Evolutionary conservation across 768 basidiomycete genomes (phyloP).

Genomic region (Lepiota subincarnata): DNA sequence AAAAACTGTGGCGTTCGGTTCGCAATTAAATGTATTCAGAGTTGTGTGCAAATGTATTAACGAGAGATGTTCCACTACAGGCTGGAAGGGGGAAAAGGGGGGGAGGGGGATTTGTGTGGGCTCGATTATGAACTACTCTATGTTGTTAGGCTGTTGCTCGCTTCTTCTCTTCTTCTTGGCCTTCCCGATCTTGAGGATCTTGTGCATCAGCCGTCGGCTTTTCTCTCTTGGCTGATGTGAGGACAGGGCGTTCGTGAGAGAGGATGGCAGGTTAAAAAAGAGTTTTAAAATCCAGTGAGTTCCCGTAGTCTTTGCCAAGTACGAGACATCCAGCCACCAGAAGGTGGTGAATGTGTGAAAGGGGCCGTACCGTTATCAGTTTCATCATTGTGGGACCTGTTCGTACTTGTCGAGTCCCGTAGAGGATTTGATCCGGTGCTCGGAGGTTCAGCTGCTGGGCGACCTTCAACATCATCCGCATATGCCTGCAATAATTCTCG

Average conservation of each 20-base stretch:
- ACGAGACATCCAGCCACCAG: slow-evolving; percentile 68
- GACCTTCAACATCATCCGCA: slow-evolving; percentile 89
- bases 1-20: neutral
- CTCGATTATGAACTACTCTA: slow-evolving; percentile 15
- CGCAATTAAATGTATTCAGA: neutral
- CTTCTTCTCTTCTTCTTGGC: slow-evolving; percentile 41
- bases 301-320: slow-evolving; percentile 63
- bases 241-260: slow-evolving; percentile 15
- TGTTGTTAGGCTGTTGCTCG: slow-evolving; percentile 40
- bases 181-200: slow-evolving; percentile 34
- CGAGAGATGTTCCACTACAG: slow-evolving; percentile 2
- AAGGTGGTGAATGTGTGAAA: slow-evolving; percentile 55
- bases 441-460: slow-evolving; percentile 11
- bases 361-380: slow-evolving; percentile 73
- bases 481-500: slow-evolving; percentile 84
- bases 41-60: slow-evolving; percentile 11
- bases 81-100: neutral
- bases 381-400: slow-evolving; percentile 21
- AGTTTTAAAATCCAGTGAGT: slow-evolving; percentile 68
- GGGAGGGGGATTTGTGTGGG: no score
- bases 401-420: slow-evolving; percentile 12
- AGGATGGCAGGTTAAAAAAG: slow-evolving; percentile 16
- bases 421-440: neutral
- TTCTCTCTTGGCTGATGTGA: slow-evolving; percentile 22
- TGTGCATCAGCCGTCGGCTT: slow-evolving; percentile 22